These are phyloP conservation scores for Xylaria palmicola DNA, from an alignment of 495 filamentous ascomycete genomes.

Conservation along the genomic window DNA sequence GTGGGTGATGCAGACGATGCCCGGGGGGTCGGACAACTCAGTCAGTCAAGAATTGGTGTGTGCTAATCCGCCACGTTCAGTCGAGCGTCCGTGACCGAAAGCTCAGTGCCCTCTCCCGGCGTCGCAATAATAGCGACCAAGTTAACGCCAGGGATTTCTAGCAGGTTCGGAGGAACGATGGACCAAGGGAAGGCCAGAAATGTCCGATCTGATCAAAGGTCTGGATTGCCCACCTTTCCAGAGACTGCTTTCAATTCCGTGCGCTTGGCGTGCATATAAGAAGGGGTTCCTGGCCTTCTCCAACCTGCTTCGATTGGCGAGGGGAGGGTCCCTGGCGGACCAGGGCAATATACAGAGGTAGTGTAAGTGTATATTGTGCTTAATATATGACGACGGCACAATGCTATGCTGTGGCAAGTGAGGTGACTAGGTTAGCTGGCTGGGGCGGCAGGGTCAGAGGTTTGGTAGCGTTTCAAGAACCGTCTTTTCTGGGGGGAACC, in stretches of 20 bases:
- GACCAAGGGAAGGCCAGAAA: slow-evolving; percentile 35
- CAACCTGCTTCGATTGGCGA: slow-evolving; percentile 32
- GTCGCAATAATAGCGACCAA: slow-evolving; percentile 25
- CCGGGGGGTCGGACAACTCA: slow-evolving; percentile 15
- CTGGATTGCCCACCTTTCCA: slow-evolving; percentile 26
- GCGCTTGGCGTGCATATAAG: slow-evolving; percentile 34
- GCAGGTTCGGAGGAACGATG: slow-evolving; percentile 33
- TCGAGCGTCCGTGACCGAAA: slow-evolving; percentile 21
- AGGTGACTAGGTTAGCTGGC: slow-evolving; percentile 9
- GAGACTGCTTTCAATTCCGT: slow-evolving; percentile 29
- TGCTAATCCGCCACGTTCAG: slow-evolving; percentile 19
- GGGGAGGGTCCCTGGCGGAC: slow-evolving; percentile 21
- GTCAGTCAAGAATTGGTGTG: slow-evolving; percentile 11
- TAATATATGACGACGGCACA: slow-evolving; percentile 35
- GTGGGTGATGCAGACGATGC: slow-evolving; percentile 14
- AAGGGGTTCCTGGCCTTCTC: slow-evolving; percentile 30
- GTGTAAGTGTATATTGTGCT: slow-evolving; percentile 30
- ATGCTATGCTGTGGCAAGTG: slow-evolving; percentile 11
- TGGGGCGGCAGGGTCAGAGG: slow-evolving; percentile 22
- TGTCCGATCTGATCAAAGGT: slow-evolving; percentile 32
- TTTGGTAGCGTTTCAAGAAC: slow-evolving; percentile 26
- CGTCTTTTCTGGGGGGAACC: slow-evolving; percentile 11
- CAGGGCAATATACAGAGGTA: slow-evolving; percentile 33
- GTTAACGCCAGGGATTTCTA: slow-evolving; percentile 26
- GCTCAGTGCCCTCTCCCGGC: slow-evolving; percentile 19